Base-by-base conservation (phyloP, 257 asterid genomes). In the Echium plantagineum region DNA sequence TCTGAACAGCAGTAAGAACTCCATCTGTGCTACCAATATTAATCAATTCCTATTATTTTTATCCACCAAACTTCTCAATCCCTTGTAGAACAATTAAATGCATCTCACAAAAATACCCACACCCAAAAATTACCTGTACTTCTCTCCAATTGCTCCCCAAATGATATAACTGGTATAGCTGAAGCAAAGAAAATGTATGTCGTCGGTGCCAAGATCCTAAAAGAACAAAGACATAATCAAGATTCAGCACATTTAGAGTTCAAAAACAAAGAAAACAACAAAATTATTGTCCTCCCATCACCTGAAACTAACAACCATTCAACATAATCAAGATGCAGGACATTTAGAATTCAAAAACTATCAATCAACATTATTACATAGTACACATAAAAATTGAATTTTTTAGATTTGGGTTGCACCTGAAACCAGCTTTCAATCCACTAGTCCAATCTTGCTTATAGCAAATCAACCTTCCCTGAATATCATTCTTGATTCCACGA, bases 1-100 rank as follows among this genome's bases (percentile, higher is more conserved):
- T 69, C 47, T 69, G 74, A 18, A 57, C 74, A 24, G 74, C 74
- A 10, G 74, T 69, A 19, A 63, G 51, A 17, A 22, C n/a, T 15
- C 74, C 74, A 55, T 62, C 72, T 68, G 17, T 42, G 16, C 17
- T 10, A 55, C 57, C 24, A 52, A 15, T 28, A 22, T 26, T 18
- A 56, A 18, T 16, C 1, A 18, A 21, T 21, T 3, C 19, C 32
- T 9, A 42, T 42, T 42, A 42, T 42, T 42, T 42, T 17, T 10
- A 10, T 42, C 5, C 49, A 42, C 49, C 49, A 42, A 42, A 7
- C 49, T 42, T 42, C 49, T 42, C 49, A 42, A 42, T 42, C 17
- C 12, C 17, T 42, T 10, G 49, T 3, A 42, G 16, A 10, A 42
- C 49, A 42, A 42, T 42, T 10, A 42, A 42, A 42, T 42, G 16